These are phyloP conservation scores for Xylariaceae sp. DNA, from an alignment of 2,329 filamentous ascomycete species.

Conservation along the genomic window DNA sequence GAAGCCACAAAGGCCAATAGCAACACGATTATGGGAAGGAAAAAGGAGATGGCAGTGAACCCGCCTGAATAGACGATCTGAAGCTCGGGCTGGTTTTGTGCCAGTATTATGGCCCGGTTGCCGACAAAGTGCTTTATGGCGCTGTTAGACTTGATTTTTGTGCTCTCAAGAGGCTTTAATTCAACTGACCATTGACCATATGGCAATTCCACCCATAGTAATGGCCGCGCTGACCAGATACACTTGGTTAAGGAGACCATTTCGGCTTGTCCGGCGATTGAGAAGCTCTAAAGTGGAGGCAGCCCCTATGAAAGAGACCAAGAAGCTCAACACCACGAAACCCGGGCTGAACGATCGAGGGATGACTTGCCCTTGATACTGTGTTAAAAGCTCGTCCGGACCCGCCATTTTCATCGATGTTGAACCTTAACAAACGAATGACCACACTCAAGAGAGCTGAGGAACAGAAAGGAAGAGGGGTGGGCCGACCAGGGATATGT, in stretches of 20 bases:
- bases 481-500: too few species aligned
- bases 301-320: conserved; percentile 74
- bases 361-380: conserved; percentile 44
- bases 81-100: conserved; percentile 54
- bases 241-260: conserved; percentile 65
- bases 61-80: conserved; percentile 71
- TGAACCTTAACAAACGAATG: not conserved
- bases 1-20: conserved; percentile 68
- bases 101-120: conserved; percentile 72
- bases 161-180: conserved; percentile 6
- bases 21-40: conserved; percentile 73
- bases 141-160: conserved; percentile 43
- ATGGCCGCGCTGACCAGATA: conserved; percentile 61
- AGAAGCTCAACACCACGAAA: conserved; percentile 68
- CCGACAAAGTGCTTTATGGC: conserved; percentile 70
- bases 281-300: conserved; percentile 78
- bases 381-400: conserved; percentile 31
- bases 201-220: conserved; percentile 69
- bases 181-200: conserved; percentile 63
- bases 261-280: conserved; percentile 67
- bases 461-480: too few species aligned
- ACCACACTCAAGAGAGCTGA: too few species aligned
- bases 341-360: conserved; percentile 51
- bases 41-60: conserved; percentile 73
- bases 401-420: conserved; percentile 23